Base-by-base conservation (phyloP, 2,329 filamentous ascomycete genomes). In the Penicillium sclerotiorum region DNA sequence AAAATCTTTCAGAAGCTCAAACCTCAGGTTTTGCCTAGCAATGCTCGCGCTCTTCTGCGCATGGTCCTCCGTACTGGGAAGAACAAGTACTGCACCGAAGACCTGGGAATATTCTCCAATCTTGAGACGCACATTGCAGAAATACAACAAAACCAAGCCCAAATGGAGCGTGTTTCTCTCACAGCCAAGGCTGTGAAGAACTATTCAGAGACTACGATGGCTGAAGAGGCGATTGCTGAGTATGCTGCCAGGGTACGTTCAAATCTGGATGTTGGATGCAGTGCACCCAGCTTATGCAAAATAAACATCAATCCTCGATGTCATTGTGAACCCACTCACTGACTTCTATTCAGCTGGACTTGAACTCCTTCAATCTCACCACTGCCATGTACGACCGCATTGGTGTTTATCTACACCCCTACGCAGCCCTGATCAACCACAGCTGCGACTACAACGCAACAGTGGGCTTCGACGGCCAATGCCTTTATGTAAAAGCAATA, bases 401-500 rank as follows among this genome's bases (percentile, higher is more conserved):
- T 18, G 84, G 84, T 2, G 68, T 85, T n/a, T 78, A 78, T 28
- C 62, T 86, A 13, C 80, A 85, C 52, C 80, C 82, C 0, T 70
- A 76, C 15, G 72, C 80, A 2, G 74, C 79, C 22, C 68, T 77
- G 13, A 73, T 83, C 36, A 87, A 87, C 53, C 84, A 87, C 62
- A 84, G 80, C 36, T 87, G 84, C 61, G 73, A 78, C 20, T 81
- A 81, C 3, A 87, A 86, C 56, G 76, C 80, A 2, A 76, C 77
- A 23, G 74, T 84, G 15, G 73, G 80, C 11, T 84, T 85, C 68
- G 80, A 85, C 49, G 77, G 80, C 17, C 69, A 76, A 3, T 63
- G 70, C 25, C 65, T 83, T 8, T 71, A 71, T 12, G 61, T 85
- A 25, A 78, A 81, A 27, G 77, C 82, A 0, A 66, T 84, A 1